Conservation (phyloP, 352 stramenopile species). For the Phytophthora pluvialis region DNA sequence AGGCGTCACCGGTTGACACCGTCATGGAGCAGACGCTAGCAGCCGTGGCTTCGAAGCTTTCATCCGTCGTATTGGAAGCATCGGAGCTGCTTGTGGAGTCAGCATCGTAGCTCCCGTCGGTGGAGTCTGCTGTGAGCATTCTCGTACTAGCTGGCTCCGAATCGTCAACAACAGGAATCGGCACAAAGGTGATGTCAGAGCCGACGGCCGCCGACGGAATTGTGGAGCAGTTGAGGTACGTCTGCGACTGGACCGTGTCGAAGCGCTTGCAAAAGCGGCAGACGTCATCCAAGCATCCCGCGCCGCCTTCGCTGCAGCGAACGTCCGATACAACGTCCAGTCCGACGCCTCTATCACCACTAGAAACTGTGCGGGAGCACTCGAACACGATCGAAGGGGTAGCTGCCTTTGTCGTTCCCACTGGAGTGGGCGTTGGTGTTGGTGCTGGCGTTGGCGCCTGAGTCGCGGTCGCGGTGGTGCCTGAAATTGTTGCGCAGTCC, state of each 20-base stretch:
- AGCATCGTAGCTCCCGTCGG: no score
- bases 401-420: neutral
- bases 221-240: conserved; percentile 33
- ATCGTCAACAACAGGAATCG: conserved; percentile 30
- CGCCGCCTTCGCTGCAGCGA: conserved; percentile 41
- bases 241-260: conserved; percentile 43
- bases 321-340: conserved; percentile 49
- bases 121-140: conserved; percentile 8
- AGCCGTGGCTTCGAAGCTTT: conserved; percentile 3
- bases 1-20: conserved; percentile 28
- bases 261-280: conserved; percentile 44
- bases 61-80: neutral
- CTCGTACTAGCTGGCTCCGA: conserved; percentile 1
- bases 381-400: conserved; percentile 29
- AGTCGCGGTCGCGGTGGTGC: conserved; percentile 1
- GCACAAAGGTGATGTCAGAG: conserved; percentile 39
- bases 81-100: neutral
- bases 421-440: conserved; percentile 6
- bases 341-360: conserved; percentile 40
- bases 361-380: conserved; percentile 31
- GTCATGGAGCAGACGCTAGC: conserved; percentile 18
- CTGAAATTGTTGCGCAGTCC: conserved; percentile 22
- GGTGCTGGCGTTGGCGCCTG: conserved; percentile 1
- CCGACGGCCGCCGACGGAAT: conserved; percentile 25
- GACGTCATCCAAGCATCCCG: conserved; percentile 41